phyloP scores from a whole-genome alignment of 768 basidiomycete species.

The Amanita exitialis region DNA sequence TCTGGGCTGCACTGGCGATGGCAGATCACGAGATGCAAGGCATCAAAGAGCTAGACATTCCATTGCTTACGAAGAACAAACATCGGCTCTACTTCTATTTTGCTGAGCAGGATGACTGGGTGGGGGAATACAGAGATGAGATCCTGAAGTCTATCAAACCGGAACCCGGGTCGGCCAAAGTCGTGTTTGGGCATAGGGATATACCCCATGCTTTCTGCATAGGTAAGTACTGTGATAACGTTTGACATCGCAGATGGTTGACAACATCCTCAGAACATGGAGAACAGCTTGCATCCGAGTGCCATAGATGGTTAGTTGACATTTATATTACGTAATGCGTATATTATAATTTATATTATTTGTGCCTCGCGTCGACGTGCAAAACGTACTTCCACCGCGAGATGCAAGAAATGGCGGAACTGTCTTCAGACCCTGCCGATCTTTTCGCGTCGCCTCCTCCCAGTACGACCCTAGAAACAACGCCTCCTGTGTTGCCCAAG shows the following conservation, averaged over 20 bases:
- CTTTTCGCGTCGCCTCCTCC: conserved; percentile 2
- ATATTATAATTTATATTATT: neutral
- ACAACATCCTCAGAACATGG: conserved; percentile 35
- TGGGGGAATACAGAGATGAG: conserved; percentile 41
- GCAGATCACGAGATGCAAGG: conserved; percentile 60
- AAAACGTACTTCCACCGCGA: neutral
- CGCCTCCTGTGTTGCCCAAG: neutral
- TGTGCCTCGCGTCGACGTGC: neutral
- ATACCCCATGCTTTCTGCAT: conserved; percentile 72
- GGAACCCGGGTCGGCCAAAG: conserved; percentile 19
- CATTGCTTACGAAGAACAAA: conserved; percentile 28
- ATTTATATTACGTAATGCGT: neutral
- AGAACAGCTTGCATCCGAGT: conserved; percentile 37
- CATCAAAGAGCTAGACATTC: conserved; percentile 43
- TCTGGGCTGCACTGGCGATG: conserved; percentile 48
- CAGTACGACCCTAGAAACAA: neutral
- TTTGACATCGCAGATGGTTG: neutral
- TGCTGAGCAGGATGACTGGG: conserved; percentile 59
- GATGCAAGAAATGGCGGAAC: neutral
- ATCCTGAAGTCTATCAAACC: conserved; percentile 32
- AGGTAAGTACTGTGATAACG: conserved; percentile 30
- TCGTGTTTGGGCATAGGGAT: conserved; percentile 33
- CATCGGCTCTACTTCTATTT: conserved; percentile 42
- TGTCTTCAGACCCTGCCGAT: conserved; percentile 2
- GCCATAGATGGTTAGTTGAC: conserved; percentile 13